These are phyloP conservation scores for Fusarium penzigii DNA, from an alignment of 2,329 filamentous ascomycete species.

Conservation along the genomic window DNA sequence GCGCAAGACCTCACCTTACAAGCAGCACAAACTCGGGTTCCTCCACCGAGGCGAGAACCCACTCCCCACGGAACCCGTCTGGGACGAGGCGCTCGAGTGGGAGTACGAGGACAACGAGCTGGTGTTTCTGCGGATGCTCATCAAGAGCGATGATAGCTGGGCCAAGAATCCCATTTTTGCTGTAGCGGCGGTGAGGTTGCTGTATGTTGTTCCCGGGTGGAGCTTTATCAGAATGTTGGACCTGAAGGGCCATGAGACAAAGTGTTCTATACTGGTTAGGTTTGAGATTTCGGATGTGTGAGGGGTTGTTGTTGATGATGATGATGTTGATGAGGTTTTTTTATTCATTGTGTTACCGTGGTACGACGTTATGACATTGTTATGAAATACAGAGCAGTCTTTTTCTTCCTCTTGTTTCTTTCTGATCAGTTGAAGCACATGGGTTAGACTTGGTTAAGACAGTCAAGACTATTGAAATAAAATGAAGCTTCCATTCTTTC, in stretches of 20 bases:
- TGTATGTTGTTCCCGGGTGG: constrained; percentile 60
- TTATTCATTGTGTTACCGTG: neutral
- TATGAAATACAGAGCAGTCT: neutral
- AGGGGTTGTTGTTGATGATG: constrained; percentile 4
- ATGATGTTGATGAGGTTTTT: neutral
- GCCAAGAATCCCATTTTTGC: constrained; percentile 62
- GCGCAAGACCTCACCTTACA: constrained; percentile 62
- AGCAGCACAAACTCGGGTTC: constrained; percentile 57
- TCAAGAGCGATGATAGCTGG: constrained; percentile 68
- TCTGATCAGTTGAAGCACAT: too few species aligned
- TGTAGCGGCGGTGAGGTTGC: constrained; percentile 59
- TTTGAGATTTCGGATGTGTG: constrained; percentile 55
- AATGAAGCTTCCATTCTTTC: too few species aligned
- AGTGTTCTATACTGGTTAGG: constrained; percentile 60
- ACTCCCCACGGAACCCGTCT: constrained; percentile 60
- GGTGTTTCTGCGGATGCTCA: constrained; percentile 62
- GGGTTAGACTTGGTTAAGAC: too few species aligned
- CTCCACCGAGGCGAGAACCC: constrained; percentile 61
- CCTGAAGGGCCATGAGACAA: constrained; percentile 63
- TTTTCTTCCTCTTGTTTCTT: too few species aligned
- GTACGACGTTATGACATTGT: constrained; percentile 1
- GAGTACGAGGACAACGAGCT: constrained; percentile 68
- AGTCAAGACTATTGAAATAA: too few species aligned
- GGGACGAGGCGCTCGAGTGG: constrained; percentile 68
- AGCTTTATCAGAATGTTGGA: constrained; percentile 66